Percentiles rank a stretch among this genome's conserved stretches.
These are phyloP conservation scores for Pyrenochaeta sp. DNA, from an alignment of 2,329 filamentous ascomycete genomes.

Conservation along the genomic window DNA sequence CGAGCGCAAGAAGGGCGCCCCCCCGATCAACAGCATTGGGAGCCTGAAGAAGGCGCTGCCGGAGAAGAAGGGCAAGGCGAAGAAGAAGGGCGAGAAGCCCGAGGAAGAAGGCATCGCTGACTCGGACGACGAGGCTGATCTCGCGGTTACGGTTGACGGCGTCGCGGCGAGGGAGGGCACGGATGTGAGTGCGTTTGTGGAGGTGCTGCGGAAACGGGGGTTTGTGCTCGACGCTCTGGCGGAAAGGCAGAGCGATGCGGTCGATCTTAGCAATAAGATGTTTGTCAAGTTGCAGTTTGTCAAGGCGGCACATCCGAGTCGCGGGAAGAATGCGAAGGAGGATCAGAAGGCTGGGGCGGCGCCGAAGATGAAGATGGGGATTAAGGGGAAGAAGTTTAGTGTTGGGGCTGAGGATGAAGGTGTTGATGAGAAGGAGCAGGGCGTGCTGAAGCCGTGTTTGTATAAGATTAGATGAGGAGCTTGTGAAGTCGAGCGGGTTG, in stretches of 20 bases:
- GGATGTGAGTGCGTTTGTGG: constrained; percentile 85
- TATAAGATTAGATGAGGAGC: constrained; percentile 82
- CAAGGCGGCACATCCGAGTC: constrained; percentile 77
- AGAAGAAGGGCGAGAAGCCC: constrained; percentile 56
- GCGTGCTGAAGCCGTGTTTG: constrained; percentile 91
- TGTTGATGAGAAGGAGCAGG: constrained; percentile 66
- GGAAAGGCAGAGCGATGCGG: constrained; percentile 65
- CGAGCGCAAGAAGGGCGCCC: constrained; percentile 56
- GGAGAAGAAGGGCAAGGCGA: constrained; percentile 35
- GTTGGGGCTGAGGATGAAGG: constrained; percentile 60
- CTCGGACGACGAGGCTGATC: constrained; percentile 65
- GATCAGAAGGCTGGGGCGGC: constrained; percentile 40
- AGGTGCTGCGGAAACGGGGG: constrained; percentile 79
- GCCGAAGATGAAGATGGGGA: constrained; percentile 56
- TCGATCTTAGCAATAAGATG: constrained; percentile 94
- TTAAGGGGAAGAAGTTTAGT: constrained; percentile 43
- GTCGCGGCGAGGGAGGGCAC: constrained; percentile 73
- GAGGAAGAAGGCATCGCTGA: constrained; percentile 58
- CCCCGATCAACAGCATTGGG: constrained; percentile 71
- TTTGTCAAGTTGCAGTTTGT: constrained; percentile 97
- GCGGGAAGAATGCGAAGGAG: constrained; percentile 72
- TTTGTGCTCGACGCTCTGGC: constrained; percentile 71
- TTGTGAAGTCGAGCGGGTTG: background rate
- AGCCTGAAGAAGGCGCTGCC: constrained; percentile 27
- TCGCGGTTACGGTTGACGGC: constrained; percentile 72